Conservation (phyloP, 441 rosid genomes). For the Biscutella laevigata region DNA sequence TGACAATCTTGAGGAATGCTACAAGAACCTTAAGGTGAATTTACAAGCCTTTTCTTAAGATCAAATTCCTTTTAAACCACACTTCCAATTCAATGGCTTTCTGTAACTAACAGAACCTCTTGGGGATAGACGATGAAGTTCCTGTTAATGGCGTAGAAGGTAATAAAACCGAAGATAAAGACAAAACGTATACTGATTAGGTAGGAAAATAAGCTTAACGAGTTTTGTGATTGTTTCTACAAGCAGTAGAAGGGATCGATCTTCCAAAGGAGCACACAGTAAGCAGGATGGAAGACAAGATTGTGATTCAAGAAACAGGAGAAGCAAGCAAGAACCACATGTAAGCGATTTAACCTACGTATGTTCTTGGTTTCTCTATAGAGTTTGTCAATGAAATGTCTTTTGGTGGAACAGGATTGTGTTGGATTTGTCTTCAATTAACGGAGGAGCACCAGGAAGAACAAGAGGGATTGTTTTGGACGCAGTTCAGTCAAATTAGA, state of each 20-base stretch:
- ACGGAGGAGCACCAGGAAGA: conserved; percentile 78
- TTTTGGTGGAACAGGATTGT: conserved; percentile 45
- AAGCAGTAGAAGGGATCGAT: conserved; percentile 48
- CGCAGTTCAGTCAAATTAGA: conserved; percentile 27
- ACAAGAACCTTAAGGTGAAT: conserved; percentile 66
- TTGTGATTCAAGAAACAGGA: conserved; percentile 38
- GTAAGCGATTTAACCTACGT: conserved; percentile 26
- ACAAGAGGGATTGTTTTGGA: conserved; percentile 68
- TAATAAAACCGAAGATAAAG: conserved; percentile 32
- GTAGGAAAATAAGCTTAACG: conserved; percentile 5
- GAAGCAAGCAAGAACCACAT: conserved; percentile 38
- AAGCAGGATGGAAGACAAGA: conserved; percentile 40
- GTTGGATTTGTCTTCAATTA: conserved; percentile 60
- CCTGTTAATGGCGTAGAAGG: conserved; percentile 41
- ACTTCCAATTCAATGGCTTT: conserved; percentile 1
- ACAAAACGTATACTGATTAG: not conserved
- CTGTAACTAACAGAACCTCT: conserved; percentile 45
- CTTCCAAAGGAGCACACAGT: conserved; percentile 52
- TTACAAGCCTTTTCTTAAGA: not conserved
- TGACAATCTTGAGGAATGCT: conserved; percentile 69
- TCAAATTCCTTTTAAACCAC: not conserved
- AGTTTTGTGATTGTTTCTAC: conserved; percentile 24
- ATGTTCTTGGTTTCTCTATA: not conserved
- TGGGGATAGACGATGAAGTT: conserved; percentile 49
- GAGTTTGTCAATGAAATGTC: not conserved